A percentile compares a stretch with the other conserved stretches of the same genome.
Conservation (phyloP, 148 eudicot species). For the Camellia lanceoleosa region DNA sequence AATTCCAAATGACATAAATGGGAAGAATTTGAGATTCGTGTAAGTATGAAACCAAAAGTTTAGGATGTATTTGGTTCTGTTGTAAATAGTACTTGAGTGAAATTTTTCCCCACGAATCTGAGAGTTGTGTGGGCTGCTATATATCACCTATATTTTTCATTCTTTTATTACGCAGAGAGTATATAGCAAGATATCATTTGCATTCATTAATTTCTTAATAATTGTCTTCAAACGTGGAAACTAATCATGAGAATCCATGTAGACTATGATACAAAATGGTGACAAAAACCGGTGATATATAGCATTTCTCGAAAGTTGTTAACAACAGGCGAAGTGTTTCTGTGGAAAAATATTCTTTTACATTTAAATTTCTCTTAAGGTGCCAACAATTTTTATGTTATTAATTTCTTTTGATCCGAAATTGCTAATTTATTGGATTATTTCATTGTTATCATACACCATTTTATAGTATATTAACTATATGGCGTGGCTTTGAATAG, state of each 20-base stretch:
- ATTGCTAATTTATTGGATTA: not conserved
- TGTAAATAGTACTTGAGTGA: not conserved
- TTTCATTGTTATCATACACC: not conserved
- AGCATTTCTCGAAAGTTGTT: not conserved
- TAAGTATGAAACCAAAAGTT: constrained; percentile 29
- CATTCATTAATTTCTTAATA: too few species aligned
- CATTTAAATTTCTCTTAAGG: not conserved
- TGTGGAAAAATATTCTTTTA: not conserved
- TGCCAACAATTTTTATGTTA: not conserved
- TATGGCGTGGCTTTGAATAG: constrained; percentile 26
- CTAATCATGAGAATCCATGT: too few species aligned
- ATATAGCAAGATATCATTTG: too few species aligned
- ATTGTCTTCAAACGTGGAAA: too few species aligned
- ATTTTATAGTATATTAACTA: not conserved
- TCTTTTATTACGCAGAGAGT: too few species aligned
- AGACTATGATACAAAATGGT: too few species aligned
- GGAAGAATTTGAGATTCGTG: constrained; percentile 49
- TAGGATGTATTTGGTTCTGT: not conserved
- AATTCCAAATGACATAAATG: constrained; percentile 43
- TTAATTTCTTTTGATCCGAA: not conserved
- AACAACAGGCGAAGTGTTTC: not conserved
- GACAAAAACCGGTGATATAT: too few species aligned
- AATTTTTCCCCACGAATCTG: not conserved
- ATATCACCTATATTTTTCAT: too few species aligned
- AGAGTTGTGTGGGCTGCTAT: too few species aligned